Conservation (phyloP, 441 rosid genomes). For the Rhodomyrtus psidioides region DNA sequence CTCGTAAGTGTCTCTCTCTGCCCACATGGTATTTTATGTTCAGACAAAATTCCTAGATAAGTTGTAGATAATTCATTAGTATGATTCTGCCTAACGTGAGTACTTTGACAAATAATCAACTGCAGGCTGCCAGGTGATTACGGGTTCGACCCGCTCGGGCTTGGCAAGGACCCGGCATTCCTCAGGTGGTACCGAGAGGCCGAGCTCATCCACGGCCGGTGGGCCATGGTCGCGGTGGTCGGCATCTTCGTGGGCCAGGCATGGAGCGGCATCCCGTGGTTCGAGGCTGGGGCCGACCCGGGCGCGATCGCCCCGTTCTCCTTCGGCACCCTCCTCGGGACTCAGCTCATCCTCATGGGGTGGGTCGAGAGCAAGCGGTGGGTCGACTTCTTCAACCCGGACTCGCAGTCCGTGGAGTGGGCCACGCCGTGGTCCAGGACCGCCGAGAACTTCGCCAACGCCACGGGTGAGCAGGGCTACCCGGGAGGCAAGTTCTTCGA, state of each 20-base stretch:
- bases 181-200: constrained; percentile 96
- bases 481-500: constrained; percentile 96
- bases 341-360: constrained; percentile 88
- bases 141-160: constrained; percentile 88
- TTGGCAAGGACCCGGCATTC: constrained; percentile 91
- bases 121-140: constrained; percentile 91
- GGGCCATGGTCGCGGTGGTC: constrained; percentile 91
- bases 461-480: constrained; percentile 89
- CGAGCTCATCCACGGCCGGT: constrained; percentile 90
- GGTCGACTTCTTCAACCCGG: constrained; percentile 94
- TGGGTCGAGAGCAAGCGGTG: constrained; percentile 99
- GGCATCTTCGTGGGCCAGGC: constrained; percentile 93
- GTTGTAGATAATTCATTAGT: not conserved
- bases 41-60: not conserved
- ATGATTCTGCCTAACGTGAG: not conserved
- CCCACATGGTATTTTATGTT: not conserved
- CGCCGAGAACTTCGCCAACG: constrained; percentile 75
- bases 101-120: not conserved
- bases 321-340: constrained; percentile 72
- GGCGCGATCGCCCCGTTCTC: constrained; percentile 85
- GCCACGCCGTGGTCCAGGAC: constrained; percentile 95
- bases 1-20: constrained; percentile 49
- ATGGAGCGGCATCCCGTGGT: constrained; percentile 95
- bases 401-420: constrained; percentile 92
- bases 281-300: constrained; percentile 92